phyloP scores from a whole-genome alignment of 2,329 filamentous ascomycete genomes.

The Xylaria sp. region DNA sequence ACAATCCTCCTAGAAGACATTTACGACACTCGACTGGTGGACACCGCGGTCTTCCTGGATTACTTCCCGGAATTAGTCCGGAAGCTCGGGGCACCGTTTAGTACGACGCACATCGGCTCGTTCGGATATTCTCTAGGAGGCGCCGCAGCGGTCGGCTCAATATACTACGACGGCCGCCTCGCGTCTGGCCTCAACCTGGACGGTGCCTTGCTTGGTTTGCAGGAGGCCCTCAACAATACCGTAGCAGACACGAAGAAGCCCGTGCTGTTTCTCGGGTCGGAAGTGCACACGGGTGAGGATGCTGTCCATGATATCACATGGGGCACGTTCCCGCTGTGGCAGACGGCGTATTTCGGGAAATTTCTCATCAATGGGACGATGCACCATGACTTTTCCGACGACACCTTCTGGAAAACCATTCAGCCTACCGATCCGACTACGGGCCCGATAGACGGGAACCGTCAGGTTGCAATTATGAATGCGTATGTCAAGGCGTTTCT shows the following conservation, averaged over 20 bases:
- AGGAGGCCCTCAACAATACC: neutral
- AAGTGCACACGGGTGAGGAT: slow-evolving; percentile 9
- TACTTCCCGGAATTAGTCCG: neutral
- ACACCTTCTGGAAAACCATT: slow-evolving; percentile 39
- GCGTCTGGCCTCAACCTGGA: slow-evolving; percentile 44
- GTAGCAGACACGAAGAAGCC: slow-evolving; percentile 27
- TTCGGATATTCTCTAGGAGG: slow-evolving; percentile 46
- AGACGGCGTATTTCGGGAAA: slow-evolving; percentile 31
- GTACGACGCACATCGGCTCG: slow-evolving; percentile 25
- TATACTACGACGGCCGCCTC: slow-evolving; percentile 17
- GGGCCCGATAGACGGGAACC: slow-evolving; percentile 24
- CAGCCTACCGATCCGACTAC: slow-evolving; percentile 34
- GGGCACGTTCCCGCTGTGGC: slow-evolving; percentile 38
- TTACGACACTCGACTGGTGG: neutral
- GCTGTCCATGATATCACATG: slow-evolving; percentile 31
- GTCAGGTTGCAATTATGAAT: slow-evolving; percentile 27
- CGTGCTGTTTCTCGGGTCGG: slow-evolving; percentile 20
- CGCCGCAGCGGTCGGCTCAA: slow-evolving; percentile 24
- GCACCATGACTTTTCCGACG: slow-evolving; percentile 40
- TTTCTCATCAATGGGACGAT: slow-evolving; percentile 30
- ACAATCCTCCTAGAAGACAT: neutral
- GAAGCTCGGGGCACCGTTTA: neutral
- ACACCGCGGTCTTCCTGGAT: neutral
- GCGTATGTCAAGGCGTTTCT: slow-evolving; percentile 27
- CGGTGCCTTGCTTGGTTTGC: slow-evolving; percentile 34